Evolutionary conservation across 2,329 filamentous ascomycete genomes (phyloP).

Genomic region (Graphiopsis chlorocephala): DNA sequence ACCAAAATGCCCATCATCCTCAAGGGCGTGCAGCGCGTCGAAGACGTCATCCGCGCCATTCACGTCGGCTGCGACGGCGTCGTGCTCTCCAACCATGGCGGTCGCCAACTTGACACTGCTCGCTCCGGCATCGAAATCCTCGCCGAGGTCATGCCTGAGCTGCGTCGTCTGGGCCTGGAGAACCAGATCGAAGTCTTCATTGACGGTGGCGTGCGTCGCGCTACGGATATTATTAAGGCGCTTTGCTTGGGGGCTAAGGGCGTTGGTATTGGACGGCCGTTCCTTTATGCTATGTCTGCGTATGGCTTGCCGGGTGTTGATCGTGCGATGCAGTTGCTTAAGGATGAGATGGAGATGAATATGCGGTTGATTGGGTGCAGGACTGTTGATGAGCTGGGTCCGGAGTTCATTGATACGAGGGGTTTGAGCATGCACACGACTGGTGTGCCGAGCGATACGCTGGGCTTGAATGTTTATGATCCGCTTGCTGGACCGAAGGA

Average conservation of each 20-base stretch:
- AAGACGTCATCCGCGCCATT: slow-evolving; percentile 83
- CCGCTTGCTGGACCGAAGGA: slow-evolving; percentile 42
- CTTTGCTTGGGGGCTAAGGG: slow-evolving; percentile 87
- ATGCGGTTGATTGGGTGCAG: slow-evolving; percentile 89
- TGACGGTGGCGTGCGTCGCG: slow-evolving; percentile 85
- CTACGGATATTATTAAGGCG: slow-evolving; percentile 93
- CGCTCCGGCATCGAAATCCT: slow-evolving; percentile 86
- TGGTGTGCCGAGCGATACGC: slow-evolving; percentile 59
- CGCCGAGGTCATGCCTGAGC: slow-evolving; percentile 86
- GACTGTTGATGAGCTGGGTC: slow-evolving; percentile 72
- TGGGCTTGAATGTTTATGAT: slow-evolving; percentile 57
- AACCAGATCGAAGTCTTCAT: slow-evolving; percentile 75
- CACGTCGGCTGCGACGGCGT: slow-evolving; percentile 76
- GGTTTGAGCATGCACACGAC: slow-evolving; percentile 63
- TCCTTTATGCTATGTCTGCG: slow-evolving; percentile 92
- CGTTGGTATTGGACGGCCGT: slow-evolving; percentile 90
- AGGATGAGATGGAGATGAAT: slow-evolving; percentile 97
- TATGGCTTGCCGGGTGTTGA: slow-evolving; percentile 87
- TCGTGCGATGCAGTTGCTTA: slow-evolving; percentile 71
- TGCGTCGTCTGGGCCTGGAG: slow-evolving; percentile 70
- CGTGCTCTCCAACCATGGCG: slow-evolving; percentile 93
- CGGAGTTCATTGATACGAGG: slow-evolving; percentile 74
- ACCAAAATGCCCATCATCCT: slow-evolving; percentile 94
- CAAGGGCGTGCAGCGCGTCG: slow-evolving; percentile 94
- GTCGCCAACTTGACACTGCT: slow-evolving; percentile 88